These are phyloP conservation scores for Coccomyxa subellipsoidea DNA, from an alignment of 163 green algal genomes.

Conservation along the genomic window DNA sequence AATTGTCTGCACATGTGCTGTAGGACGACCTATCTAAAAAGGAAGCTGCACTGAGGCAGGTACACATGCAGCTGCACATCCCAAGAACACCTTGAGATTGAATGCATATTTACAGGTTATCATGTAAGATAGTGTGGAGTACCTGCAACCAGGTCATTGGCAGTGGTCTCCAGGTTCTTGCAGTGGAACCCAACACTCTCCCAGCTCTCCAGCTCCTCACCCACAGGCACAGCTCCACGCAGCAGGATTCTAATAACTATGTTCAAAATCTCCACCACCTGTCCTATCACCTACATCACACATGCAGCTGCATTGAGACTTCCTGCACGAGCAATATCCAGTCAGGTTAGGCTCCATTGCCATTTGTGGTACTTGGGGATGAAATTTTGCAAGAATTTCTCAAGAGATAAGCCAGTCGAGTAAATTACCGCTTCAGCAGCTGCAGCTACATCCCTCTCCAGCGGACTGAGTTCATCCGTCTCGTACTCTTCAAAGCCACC, in stretches of 20 bases:
- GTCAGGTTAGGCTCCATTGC: background rate
- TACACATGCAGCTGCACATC: too few relatives aligned
- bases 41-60: too few relatives aligned
- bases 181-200: background rate
- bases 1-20: too few relatives aligned
- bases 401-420: too few relatives aligned
- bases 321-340: background rate
- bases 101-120: background rate
- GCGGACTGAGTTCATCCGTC: background rate
- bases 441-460: background rate
- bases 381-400: background rate
- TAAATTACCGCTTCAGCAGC: background rate
- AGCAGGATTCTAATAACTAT: background rate
- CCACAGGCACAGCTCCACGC: background rate
- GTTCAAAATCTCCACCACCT: background rate
- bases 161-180: background rate
- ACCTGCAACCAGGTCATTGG: conserved; percentile 1
- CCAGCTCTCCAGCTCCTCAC: background rate
- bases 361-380: background rate
- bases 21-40: too few relatives aligned
- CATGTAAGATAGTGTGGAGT: background rate
- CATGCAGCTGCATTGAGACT: background rate
- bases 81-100: background rate
- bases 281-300: background rate
- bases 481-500: background rate